phyloP scores from a whole-genome alignment of 768 basidiomycete genomes.

The Boletus subparvulus region DNA sequence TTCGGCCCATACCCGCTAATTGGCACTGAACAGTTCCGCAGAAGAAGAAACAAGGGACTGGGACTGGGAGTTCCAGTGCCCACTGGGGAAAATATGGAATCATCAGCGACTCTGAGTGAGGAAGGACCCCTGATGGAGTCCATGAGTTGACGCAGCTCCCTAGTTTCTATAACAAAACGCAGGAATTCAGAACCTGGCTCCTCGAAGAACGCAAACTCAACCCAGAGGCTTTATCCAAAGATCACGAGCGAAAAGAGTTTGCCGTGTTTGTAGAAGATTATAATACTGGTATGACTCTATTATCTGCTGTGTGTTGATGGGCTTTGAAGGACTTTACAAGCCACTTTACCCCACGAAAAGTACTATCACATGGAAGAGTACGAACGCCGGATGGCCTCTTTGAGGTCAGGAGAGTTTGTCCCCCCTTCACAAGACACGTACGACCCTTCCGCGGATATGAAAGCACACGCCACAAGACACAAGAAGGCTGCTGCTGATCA shows the following conservation, averaged over 20 bases:
- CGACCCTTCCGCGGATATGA: constrained; percentile 83
- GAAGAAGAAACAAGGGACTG: constrained; percentile 54
- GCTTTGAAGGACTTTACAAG: constrained; percentile 38
- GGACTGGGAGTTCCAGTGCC: constrained; percentile 42
- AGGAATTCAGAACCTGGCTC: constrained; percentile 91
- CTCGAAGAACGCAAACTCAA: constrained; percentile 91
- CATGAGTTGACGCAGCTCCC: constrained; percentile 14
- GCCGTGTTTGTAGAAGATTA: constrained; percentile 78
- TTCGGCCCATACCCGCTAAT: background rate
- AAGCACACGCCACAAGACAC: constrained; percentile 66
- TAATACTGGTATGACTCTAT: constrained; percentile 60
- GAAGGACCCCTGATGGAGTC: constrained; percentile 1
- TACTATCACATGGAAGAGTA: constrained; percentile 90
- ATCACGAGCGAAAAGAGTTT: constrained; percentile 85
- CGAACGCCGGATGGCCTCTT: constrained; percentile 78
- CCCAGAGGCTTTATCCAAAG: constrained; percentile 84
- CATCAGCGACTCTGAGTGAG: constrained; percentile 83
- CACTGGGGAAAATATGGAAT: constrained; percentile 93
- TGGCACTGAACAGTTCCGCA: constrained; percentile 35
- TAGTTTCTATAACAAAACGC: constrained; percentile 78
- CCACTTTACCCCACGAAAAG: constrained; percentile 91
- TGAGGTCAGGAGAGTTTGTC: constrained; percentile 81
- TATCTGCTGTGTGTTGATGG: background rate
- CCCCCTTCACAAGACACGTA: constrained; percentile 72
- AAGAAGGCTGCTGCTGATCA: constrained; percentile 66